A percentile compares a stretch with the other conserved stretches of the same genome.
Evolutionary conservation across 139 green algal genomes (phyloP).

Genomic region (Gonium pectorale): DNA sequence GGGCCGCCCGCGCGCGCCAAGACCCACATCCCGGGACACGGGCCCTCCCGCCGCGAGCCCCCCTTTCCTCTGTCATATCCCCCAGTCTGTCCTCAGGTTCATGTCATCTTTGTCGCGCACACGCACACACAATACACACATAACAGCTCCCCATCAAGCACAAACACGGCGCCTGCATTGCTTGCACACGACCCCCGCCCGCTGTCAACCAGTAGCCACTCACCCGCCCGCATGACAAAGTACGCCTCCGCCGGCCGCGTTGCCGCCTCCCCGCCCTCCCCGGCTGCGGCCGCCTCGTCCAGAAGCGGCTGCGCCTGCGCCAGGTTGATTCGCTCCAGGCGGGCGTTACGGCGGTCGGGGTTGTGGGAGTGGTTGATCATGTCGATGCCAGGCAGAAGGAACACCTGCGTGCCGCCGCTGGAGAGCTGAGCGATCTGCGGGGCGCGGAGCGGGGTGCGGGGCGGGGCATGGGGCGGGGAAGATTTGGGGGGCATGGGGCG

Average conservation of each 20-base stretch:
- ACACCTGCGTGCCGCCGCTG: slow-evolving; percentile 58
- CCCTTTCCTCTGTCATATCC: too few species aligned
- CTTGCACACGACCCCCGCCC: background rate
- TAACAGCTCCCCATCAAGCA: too few species aligned
- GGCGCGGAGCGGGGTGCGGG: background rate
- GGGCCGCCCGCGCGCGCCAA: too few species aligned
- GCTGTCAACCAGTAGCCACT: background rate
- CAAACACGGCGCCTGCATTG: too few species aligned
- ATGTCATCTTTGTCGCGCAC: too few species aligned
- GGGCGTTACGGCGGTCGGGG: slow-evolving; percentile 54
- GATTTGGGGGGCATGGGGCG: too few species aligned
- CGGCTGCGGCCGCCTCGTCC: background rate
- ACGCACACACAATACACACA: too few species aligned
- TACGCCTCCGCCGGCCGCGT: background rate
- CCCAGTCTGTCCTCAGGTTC: too few species aligned
- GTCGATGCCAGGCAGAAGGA: slow-evolving; percentile 77
- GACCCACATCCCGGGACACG: too few species aligned
- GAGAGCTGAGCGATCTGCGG: slow-evolving; percentile 33
- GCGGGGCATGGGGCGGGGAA: too few species aligned
- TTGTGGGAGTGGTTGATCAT: slow-evolving; percentile 79
- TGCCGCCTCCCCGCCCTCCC: background rate
- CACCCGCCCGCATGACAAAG: slow-evolving; percentile 30
- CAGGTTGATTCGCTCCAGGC: slow-evolving; percentile 44
- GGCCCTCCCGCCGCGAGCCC: too few species aligned
- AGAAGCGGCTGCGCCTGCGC: background rate